Conservation (phyloP, 352 stramenopile species). For the Pilasporangium apinafurcum region DNA sequence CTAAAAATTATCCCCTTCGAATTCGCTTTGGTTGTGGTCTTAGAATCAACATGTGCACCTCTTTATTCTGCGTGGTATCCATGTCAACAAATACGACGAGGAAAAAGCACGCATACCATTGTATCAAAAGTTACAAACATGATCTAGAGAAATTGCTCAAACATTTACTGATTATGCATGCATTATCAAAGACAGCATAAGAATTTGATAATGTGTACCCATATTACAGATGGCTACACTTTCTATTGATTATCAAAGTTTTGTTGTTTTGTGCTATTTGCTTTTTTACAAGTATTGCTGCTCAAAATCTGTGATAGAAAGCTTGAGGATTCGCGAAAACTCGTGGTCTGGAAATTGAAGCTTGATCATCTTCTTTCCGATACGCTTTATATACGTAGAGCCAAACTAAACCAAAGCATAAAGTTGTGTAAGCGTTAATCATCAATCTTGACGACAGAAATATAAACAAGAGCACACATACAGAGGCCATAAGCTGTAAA, state of each 20-base stretch:
- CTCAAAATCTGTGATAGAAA: background rate
- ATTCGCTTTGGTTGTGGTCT: too few relatives aligned
- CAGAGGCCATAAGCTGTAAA: slow-evolving; percentile 17
- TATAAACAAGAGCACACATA: background rate
- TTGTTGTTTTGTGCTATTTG: background rate
- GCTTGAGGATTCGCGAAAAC: slow-evolving; percentile 12
- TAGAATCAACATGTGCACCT: too few relatives aligned
- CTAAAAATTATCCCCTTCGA: too few relatives aligned
- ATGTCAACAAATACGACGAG: too few relatives aligned
- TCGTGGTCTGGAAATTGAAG: slow-evolving; percentile 6
- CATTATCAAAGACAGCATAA: too few relatives aligned
- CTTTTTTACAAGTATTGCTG: background rate
- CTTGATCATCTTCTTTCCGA: slow-evolving; percentile 28
- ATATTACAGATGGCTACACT: background rate
- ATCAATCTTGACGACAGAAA: too few relatives aligned
- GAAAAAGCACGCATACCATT: too few relatives aligned
- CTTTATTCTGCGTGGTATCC: too few relatives aligned
- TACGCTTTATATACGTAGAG: slow-evolving; percentile 15
- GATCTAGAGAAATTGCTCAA: too few relatives aligned
- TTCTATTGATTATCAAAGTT: background rate
- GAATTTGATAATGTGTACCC: too few relatives aligned
- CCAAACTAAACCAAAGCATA: slow-evolving; percentile 1
- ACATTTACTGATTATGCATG: too few relatives aligned
- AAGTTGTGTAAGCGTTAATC: background rate
- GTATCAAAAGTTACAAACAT: too few relatives aligned